Base-by-base conservation (phyloP, 495 filamentous ascomycete genomes). In the Aspergillus kassunensis region DNA sequence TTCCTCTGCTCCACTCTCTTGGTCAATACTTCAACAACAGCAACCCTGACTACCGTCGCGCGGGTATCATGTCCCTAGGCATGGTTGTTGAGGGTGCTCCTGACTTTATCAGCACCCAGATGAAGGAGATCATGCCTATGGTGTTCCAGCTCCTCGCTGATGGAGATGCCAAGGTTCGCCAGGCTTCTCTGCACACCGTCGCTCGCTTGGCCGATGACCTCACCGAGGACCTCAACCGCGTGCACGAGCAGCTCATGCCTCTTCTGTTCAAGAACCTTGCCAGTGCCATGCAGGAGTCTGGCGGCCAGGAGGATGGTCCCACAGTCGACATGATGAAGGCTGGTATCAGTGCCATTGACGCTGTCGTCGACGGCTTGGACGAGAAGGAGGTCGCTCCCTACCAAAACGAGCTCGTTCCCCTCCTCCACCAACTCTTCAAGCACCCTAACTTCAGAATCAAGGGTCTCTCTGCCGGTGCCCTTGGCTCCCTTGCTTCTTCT, bases 71-170 rank as follows among this genome's bases (percentile, higher is more conserved):
- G 56, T 86, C 93, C 7, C 77, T 98, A 4, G 93, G 92, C 48
- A 95, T 90, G 75, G 91, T 88, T 59, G 93, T 96, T 45, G 93
- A 98, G 71, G 93, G 93, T 55, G 95, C 93, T 30, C 93, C 93
- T 7, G 93, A 97, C 60, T 97, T 97, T 71, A 86, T 97, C 59
- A 87, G 85, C 53, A 93, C 90, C 8, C 91, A 97, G 75, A 80
- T 95, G 61, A 77, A 84, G 62, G 81, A 85, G 54, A 86, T 96
- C 62, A 85, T 97, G 69, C 95, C 93, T 31, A 77, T 88, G 50
- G 84, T 97, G 50, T 76, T 97, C 37, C 84, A 84, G 63, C 81
- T 98, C 7, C 80, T 98, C 16, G 85, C 87, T 58, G 93, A 98
- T 59, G 76, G 79, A 4, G 90, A 90, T 45, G 72, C 82, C 55